Conservation (phyloP, 73 alveolate species). For the Blepharisma japonicum region DNA sequence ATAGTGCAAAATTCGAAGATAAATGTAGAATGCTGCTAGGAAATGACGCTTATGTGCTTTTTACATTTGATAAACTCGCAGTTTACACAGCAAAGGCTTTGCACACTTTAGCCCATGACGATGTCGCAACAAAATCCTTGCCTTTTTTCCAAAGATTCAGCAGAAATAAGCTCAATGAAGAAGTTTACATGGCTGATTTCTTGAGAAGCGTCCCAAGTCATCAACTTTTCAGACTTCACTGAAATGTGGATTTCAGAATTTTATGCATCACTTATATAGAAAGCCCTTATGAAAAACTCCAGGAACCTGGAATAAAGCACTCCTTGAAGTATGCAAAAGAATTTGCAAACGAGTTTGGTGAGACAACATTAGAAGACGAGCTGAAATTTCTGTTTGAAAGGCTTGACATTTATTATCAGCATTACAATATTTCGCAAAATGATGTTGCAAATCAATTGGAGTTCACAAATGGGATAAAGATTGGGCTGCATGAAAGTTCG, state of each 20-base stretch:
- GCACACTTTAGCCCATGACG: slow-evolving; percentile 2
- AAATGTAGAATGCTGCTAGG: slow-evolving; percentile 4
- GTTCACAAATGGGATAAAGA: neutral
- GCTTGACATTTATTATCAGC: neutral
- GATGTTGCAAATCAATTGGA: neutral
- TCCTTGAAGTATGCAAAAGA: slow-evolving; percentile 13
- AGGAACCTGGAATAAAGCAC: neutral
- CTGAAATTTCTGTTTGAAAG: neutral
- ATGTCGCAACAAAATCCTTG: neutral
- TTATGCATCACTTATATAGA: slow-evolving; percentile 9
- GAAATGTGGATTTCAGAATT: neutral
- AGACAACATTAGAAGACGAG: neutral
- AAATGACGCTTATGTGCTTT: slow-evolving; percentile 14
- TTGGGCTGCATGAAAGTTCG: slow-evolving; percentile 4
- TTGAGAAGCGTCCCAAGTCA: neutral
- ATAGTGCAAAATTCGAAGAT: slow-evolving; percentile 14
- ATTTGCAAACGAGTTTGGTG: neutral
- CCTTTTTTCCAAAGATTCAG: neutral
- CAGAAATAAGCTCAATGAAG: neutral
- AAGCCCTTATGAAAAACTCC: slow-evolving; percentile 18
- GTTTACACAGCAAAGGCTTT: slow-evolving; percentile 1
- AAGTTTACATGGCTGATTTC: neutral
- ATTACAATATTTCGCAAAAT: neutral
- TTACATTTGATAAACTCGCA: slow-evolving; percentile 15
- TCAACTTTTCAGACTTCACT: slow-evolving; percentile 10